Evolutionary conservation across 768 basidiomycete genomes (phyloP).

Genomic region (Suillus cothurnatus): DNA sequence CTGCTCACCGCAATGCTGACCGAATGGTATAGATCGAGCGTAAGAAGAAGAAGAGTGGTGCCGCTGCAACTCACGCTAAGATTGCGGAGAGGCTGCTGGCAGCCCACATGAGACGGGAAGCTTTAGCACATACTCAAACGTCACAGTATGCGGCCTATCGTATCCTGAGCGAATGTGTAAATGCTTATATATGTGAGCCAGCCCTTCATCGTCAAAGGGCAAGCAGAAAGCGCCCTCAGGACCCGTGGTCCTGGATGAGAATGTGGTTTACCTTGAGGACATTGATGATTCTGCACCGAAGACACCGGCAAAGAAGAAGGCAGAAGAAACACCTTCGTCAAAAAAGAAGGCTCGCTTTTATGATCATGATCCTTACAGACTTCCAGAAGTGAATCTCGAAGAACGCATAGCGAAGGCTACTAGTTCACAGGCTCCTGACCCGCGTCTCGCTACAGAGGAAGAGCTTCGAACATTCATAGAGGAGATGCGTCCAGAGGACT

Average conservation of each 20-base stretch:
- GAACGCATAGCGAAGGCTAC: constrained; percentile 64
- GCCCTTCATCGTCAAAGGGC: constrained; percentile 37
- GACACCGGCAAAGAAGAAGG: constrained; percentile 45
- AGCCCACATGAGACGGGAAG: constrained; percentile 90
- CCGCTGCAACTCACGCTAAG: constrained; percentile 80
- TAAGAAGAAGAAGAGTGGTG: constrained; percentile 89
- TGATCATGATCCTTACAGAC: constrained; percentile 90
- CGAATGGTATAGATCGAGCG: constrained; percentile 65
- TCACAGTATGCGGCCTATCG: constrained; percentile 39
- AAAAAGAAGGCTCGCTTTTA: constrained; percentile 64
- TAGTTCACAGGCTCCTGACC: constrained; percentile 69
- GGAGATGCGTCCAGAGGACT: constrained; percentile 93
- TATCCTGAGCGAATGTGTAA: background rate
- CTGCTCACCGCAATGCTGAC: constrained; percentile 6
- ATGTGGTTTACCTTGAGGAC: constrained; percentile 90
- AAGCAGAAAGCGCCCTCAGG: constrained; percentile 49
- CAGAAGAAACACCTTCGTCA: constrained; percentile 44
- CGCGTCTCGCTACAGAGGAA: constrained; percentile 93
- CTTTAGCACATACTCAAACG: constrained; percentile 62
- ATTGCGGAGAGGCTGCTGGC: constrained; percentile 91
- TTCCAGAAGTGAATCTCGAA: constrained; percentile 81
- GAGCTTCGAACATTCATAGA: constrained; percentile 93
- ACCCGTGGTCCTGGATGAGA: constrained; percentile 61
- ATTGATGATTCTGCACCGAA: constrained; percentile 55
- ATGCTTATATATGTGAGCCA: constrained; percentile 10